These are phyloP conservation scores for Candida morakotiae DNA, from an alignment of 805 yeast species.

Conservation along the genomic window DNA sequence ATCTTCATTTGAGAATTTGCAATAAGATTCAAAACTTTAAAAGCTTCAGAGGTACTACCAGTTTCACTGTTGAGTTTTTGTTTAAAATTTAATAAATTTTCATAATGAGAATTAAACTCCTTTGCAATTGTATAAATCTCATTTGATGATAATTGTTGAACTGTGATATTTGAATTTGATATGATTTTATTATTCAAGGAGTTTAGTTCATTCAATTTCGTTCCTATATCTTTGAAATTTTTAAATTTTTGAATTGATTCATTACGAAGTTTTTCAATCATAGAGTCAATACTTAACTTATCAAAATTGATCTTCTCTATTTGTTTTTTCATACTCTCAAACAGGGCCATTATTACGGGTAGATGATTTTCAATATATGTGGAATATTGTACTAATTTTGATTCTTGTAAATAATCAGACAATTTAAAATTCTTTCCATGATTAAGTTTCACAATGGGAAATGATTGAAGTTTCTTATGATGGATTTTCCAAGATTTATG, in stretches of 20 bases:
- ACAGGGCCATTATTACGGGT: slow-evolving; percentile 27
- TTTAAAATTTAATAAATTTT: slow-evolving; percentile 30
- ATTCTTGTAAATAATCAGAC: slow-evolving; percentile 26
- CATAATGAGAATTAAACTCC: too few species aligned
- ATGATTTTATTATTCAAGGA: slow-evolving; percentile 14
- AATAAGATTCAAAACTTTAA: slow-evolving; percentile 24
- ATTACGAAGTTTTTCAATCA: slow-evolving; percentile 38
- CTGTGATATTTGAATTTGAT: slow-evolving; percentile 10
- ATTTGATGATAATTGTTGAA: slow-evolving; percentile 22
- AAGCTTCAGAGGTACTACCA: too few species aligned
- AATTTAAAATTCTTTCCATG: slow-evolving; percentile 23
- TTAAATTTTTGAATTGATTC: slow-evolving; percentile 30
- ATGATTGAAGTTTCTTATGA: slow-evolving; percentile 25
- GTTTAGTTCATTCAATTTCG: slow-evolving; percentile 4
- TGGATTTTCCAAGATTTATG: slow-evolving; percentile 33
- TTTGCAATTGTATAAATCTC: neutral
- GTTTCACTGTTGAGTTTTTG: too few species aligned
- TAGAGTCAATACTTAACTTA: slow-evolving; percentile 32
- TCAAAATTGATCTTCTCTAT: slow-evolving; percentile 37
- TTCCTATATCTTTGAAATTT: too few species aligned
- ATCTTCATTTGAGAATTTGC: slow-evolving; percentile 36
- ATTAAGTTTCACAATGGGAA: slow-evolving; percentile 34
- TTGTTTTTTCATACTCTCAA: slow-evolving; percentile 26
- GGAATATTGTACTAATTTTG: slow-evolving; percentile 27
- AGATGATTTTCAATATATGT: slow-evolving; percentile 20